Evolutionary conservation across 192 early-diverging fungal genomes (phyloP), one percentile per base, ranked within the genome.

Genomic region (Piromyces finnis): DNA sequence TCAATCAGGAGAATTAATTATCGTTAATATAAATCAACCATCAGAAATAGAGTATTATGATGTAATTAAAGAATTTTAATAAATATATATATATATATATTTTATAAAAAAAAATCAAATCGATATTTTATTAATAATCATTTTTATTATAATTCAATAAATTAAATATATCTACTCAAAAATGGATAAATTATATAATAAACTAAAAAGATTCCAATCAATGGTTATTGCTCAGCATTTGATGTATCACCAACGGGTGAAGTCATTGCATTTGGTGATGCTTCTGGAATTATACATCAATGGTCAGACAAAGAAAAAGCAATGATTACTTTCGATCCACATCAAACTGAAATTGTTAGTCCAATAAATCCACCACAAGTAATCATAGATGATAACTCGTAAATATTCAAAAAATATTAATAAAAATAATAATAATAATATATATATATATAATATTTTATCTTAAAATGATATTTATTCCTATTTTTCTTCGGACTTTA

Each of bases 201-300:
- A 81, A 81, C 7, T 87, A 92, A 35, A 88, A 85, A 83, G 88
- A 87, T 83, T 92, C 86, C 82, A 82, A 78, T 78, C 28, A 79
- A 35, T 15, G 28, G n/a, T 12, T 28, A 12, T 36, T 41, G 18
- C 29, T 77, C 16, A 78, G 84, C 81, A 84, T 84, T 96, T 78
- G 92, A 93, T 79, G 87, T 95, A 26, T 94, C 95, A 1, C 89
- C 89, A 29, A 90, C 95, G 12, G 95, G 93, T 7, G 92, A 93
- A 30, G 87, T 88, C 78, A 84, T 96, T 4, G 90, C 91, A 18
- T 88, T 98, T 80, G 94, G 94, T 4, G 93, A 95, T 80, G 90
- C 91, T 0, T 84, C 86, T 14, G 95, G 95, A 30, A 86, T 90
- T 27, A 83, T 99, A 28, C 92, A 93, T 29, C 86, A 94, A 39